Base-by-base conservation (phyloP, 805 yeast species). In the Starmerella vaccinii region DNA sequence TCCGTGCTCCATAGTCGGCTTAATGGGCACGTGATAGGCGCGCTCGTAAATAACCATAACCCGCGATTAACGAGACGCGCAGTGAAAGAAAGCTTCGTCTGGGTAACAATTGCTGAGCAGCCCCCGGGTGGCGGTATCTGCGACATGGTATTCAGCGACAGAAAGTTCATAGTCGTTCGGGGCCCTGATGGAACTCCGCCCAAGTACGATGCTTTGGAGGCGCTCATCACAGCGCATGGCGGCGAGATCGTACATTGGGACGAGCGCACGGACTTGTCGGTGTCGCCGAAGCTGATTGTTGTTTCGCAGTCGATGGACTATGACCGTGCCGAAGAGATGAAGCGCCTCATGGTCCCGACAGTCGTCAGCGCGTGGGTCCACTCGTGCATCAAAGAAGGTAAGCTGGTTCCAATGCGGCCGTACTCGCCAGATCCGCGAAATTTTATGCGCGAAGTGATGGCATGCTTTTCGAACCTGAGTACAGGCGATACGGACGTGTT, bases 401-500 rank as follows among this genome's bases (percentile, higher is more conserved):
- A 74, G 49, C 62, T 73, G 13, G 70, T 73, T 24, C 77, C 82
- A 5, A 70, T 75, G 37, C 72, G 80, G 50, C 72, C 76, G 1
- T 88, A 75, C 63, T 78, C 85, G 15, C 94, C 96, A 0, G 83
- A 82, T 60, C 82, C 85, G 8, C 69, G 69, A 26, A 78, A 75
- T 52, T 75, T 84, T 54, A 70, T 90, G 61, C 79, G 78, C 53
- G 75, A 76, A 47, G 74, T 77, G 16, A 68, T 86, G 1, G 54
- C 49, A 3, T 78, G 86, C 53, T 72, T 78, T 13, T 78, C 84
- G 7, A 76, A 77, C 24, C 63, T 78, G 23, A 73, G 81, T 0
- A 69, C 68, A 1, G 78, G 78, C 4, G 87, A 81, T 55, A 73
- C 76, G 43, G 89, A 81, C 49, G 77, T 76, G n/a, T 71, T 85